These are phyloP conservation scores for Endoconidiophora laricicola DNA, from an alignment of 2,329 filamentous ascomycete species.

Conservation along the genomic window DNA sequence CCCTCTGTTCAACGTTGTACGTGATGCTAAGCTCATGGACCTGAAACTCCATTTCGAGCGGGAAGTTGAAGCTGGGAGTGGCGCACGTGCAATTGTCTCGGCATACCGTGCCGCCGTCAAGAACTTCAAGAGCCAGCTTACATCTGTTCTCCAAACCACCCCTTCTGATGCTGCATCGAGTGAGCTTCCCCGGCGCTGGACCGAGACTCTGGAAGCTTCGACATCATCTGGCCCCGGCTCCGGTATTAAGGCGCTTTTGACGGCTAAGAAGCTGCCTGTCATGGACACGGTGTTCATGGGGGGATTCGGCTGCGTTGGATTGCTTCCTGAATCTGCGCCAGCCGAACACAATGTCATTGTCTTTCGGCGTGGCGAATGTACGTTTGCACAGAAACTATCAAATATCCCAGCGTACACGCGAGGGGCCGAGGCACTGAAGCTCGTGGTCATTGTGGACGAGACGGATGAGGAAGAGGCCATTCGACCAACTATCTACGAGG, in stretches of 20 bases:
- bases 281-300: constrained; percentile 47
- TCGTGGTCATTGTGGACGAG: constrained; percentile 57
- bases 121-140: constrained; percentile 13
- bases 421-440: constrained; percentile 48
- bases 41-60: constrained; percentile 39
- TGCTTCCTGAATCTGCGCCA: constrained; percentile 33
- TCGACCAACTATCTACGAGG: constrained; percentile 56
- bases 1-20: constrained; percentile 65
- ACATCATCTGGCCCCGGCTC: constrained; percentile 29
- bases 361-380: constrained; percentile 67
- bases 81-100: constrained; percentile 10
- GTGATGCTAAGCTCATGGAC: constrained; percentile 57
- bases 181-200: constrained; percentile 4
- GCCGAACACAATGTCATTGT: constrained; percentile 60
- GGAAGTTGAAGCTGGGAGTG: constrained; percentile 9
- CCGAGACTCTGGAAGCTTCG: constrained; percentile 5
- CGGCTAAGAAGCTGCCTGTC: constrained; percentile 22
- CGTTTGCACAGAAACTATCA: constrained; percentile 64
- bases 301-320: constrained; percentile 47
- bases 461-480: constrained; percentile 22
- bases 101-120: constrained; percentile 14
- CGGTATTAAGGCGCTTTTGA: constrained; percentile 46
- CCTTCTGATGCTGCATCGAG: constrained; percentile 6
- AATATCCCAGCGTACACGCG: constrained; percentile 63
- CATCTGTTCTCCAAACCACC: constrained; percentile 12